A percentile compares a stretch with the other conserved stretches of the same genome.
phyloP scores from a whole-genome alignment of 108 stramenopile genomes.

The Epithemia pelagica region DNA sequence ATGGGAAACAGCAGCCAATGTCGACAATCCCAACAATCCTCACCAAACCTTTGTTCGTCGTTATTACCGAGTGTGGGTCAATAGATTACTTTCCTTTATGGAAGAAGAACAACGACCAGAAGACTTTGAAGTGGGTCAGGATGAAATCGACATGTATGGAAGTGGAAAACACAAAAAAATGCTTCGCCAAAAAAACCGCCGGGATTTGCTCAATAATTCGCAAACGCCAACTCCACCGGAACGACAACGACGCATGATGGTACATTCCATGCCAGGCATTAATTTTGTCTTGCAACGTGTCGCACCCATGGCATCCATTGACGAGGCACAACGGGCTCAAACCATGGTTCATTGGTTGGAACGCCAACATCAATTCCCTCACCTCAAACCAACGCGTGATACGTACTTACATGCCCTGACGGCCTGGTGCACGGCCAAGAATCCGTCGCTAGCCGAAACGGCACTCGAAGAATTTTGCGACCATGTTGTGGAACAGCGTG shows the following conservation, averaged over 20 bases:
- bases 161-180: too few species aligned
- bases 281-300: not conserved
- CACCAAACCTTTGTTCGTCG: not conserved
- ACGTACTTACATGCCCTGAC: not conserved
- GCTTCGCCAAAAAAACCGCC: not conserved
- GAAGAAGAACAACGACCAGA: not conserved
- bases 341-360: not conserved
- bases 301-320: not conserved
- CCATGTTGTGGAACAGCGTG: not conserved
- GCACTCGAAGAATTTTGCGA: not conserved
- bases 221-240: not conserved
- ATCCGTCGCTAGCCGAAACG: not conserved
- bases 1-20: not conserved
- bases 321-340: not conserved
- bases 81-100: not conserved
- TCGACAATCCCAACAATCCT: not conserved
- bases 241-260: not conserved
- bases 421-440: not conserved
- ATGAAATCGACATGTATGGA: too few species aligned
- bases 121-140: not conserved
- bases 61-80: not conserved
- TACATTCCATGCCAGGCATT: not conserved
- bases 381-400: not conserved
- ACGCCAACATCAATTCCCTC: not conserved
- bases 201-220: not conserved